Base-by-base conservation (phyloP, 768 basidiomycete species). In the Leccinellum rugosiceps region DNA sequence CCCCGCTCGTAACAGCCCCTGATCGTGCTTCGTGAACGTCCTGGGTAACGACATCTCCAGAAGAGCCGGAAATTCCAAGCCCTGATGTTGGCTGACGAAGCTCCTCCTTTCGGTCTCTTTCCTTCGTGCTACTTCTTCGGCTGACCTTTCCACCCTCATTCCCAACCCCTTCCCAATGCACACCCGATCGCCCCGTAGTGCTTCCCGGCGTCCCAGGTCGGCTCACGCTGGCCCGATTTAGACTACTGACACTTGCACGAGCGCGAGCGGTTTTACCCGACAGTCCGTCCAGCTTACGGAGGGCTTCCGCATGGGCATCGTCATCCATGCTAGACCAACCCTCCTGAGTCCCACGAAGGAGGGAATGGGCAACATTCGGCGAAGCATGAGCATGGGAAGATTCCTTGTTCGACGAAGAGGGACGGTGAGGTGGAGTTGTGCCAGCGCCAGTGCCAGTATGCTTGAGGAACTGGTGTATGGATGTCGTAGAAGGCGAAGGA, bases 201-300 rank as follows among this genome's bases (percentile, higher is more conserved):
- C 82, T 78, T 32, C 83, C 78, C 31, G 92, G 90, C 3, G 92
- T 92, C 4, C 81, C 83, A 50, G 91, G 87, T 34, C 90, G 83
- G 72, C 87, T 89, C 51, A 80, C 75, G 64, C 80, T 81, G 8
- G 82, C 79, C 44, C 86, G 84, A 60, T 86, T 85, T 50, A 88
- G 79, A 69, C 86, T 92, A 50, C 80, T 80, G 56, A 92, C 77
- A 63, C 92, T 93, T 4, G 89, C 87, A 25, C 92, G 83, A 11
- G 89, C 83, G 49, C 89, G 83, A 10, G 88, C 83, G 35, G 81
- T 85, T 68, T 88, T 90, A 1, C 87, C 87, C 11, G 83, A 83
- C 11, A 97, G 70, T 0, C 96, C 96, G 65, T 99, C 96, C 25
- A 99, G 75, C 74, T 96, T 97, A 54, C 94, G 84, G 34, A 99